These are phyloP conservation scores for Tylopilus intermedius DNA, from an alignment of 768 basidiomycete species.

Conservation along the genomic window DNA sequence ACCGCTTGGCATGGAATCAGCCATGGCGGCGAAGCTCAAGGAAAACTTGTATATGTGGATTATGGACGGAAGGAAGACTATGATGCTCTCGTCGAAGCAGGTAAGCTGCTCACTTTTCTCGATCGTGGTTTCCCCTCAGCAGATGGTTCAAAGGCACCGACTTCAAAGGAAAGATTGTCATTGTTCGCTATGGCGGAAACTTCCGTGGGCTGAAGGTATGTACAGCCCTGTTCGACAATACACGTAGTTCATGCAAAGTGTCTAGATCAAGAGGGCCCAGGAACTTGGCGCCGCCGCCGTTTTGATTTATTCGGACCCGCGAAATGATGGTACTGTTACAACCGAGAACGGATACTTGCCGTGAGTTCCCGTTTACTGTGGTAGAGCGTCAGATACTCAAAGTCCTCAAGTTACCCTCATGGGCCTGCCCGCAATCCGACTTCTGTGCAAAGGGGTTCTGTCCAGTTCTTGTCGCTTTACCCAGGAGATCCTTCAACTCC, in stretches of 20 bases:
- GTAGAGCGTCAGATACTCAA: neutral
- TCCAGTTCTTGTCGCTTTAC: constrained; percentile 63
- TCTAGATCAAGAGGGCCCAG: constrained; percentile 76
- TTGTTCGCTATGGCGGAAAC: constrained; percentile 69
- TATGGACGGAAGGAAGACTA: constrained; percentile 63
- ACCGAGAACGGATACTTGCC: constrained; percentile 70
- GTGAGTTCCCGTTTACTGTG: constrained; percentile 27
- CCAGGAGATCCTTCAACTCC: constrained; percentile 85
- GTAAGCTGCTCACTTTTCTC: constrained; percentile 22
- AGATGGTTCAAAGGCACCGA: constrained; percentile 44
- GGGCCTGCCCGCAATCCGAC: constrained; percentile 87
- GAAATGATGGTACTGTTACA: constrained; percentile 81
- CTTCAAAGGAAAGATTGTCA: constrained; percentile 72
- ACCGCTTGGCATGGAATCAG: constrained; percentile 70
- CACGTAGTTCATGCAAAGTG: constrained; percentile 22
- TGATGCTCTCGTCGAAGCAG: constrained; percentile 49
- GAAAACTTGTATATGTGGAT: constrained; percentile 52
- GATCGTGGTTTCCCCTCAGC: neutral
- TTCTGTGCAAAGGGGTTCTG: constrained; percentile 82
- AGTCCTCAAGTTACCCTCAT: constrained; percentile 41
- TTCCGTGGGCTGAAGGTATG: constrained; percentile 88
- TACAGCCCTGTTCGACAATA: constrained; percentile 5
- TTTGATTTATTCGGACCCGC: constrained; percentile 82
- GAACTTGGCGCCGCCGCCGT: constrained; percentile 81
- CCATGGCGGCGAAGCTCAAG: constrained; percentile 59